These are phyloP conservation scores for Acaromyces ingoldii DNA, from an alignment of 1,284 basidiomycete genomes.

Conservation along the genomic window DNA sequence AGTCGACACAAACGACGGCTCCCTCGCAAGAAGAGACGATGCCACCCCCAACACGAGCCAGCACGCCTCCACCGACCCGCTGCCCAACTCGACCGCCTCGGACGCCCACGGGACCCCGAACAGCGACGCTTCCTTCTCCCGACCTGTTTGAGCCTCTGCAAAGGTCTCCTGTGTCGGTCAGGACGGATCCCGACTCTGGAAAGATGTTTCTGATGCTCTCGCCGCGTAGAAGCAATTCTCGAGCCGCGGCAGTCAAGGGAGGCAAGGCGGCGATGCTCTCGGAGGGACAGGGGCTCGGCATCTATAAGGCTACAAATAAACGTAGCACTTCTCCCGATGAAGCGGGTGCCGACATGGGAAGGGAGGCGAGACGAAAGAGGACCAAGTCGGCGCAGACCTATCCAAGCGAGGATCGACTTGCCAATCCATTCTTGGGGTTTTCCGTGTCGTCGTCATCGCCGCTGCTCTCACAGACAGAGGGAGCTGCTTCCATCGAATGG, in stretches of 20 bases:
- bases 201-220: conserved; percentile 17
- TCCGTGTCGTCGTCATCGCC: not conserved
- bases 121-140: not conserved
- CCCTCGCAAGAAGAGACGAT: no score
- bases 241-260: not conserved
- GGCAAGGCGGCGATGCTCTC: no score
- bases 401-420: not conserved
- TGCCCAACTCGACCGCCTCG: no score
- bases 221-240: not conserved
- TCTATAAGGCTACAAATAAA: no score
- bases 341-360: no score
- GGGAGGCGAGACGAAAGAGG: no score
- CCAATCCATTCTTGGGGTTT: not conserved
- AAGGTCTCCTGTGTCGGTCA: conserved; percentile 25
- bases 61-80: no score
- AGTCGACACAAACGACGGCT: no score
- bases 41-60: no score
- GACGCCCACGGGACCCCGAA: not conserved
- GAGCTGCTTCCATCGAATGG: no score
- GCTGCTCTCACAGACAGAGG: no score
- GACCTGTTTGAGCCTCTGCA: conserved; percentile 22
- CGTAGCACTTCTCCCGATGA: not conserved
- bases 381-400: not conserved
- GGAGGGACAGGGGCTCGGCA: no score
- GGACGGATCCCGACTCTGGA: conserved; percentile 31